These are phyloP conservation scores for Zymoseptoria brevis DNA, from an alignment of 2,329 filamentous ascomycete species.

Conservation along the genomic window DNA sequence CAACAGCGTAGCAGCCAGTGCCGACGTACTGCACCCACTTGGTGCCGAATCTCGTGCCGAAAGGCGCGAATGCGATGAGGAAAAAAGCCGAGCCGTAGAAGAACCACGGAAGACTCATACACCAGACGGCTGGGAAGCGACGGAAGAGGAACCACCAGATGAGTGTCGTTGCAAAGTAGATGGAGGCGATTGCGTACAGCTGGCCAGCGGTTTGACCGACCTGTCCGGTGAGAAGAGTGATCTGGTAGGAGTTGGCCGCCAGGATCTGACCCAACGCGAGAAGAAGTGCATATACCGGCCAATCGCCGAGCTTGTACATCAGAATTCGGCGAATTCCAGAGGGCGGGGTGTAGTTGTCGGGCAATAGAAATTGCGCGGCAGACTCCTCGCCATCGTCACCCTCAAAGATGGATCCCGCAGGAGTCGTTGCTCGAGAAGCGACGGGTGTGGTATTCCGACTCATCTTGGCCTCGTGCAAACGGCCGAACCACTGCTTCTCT, in stretches of 20 bases:
- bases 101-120: slow-evolving; percentile 54
- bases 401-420: slow-evolving; percentile 36
- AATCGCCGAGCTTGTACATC: slow-evolving; percentile 52
- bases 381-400: slow-evolving; percentile 33
- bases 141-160: slow-evolving; percentile 59
- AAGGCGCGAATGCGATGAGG: slow-evolving; percentile 56
- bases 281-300: slow-evolving; percentile 56
- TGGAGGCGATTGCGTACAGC: slow-evolving; percentile 52
- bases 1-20: slow-evolving; percentile 54
- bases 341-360: slow-evolving; percentile 49
- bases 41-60: slow-evolving; percentile 35
- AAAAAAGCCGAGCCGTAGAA: slow-evolving; percentile 58
- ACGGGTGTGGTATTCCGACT: slow-evolving; percentile 37
- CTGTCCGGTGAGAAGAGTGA: slow-evolving; percentile 58
- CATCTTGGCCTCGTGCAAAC: slow-evolving; percentile 52
- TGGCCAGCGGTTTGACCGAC: slow-evolving; percentile 51
- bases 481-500: slow-evolving; percentile 59
- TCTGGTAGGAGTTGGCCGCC: slow-evolving; percentile 59
- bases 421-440: slow-evolving; percentile 26
- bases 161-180: slow-evolving; percentile 51
- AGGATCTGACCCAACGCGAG: slow-evolving; percentile 57
- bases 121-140: slow-evolving; percentile 47
- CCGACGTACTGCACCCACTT: slow-evolving; percentile 54
- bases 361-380: slow-evolving; percentile 48
- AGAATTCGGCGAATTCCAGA: slow-evolving; percentile 49